Evolutionary conservation across 192 early-diverging fungal genomes (phyloP), one percentile per base, ranked within the genome.

Genomic region (Umbelopsis vinacea): DNA sequence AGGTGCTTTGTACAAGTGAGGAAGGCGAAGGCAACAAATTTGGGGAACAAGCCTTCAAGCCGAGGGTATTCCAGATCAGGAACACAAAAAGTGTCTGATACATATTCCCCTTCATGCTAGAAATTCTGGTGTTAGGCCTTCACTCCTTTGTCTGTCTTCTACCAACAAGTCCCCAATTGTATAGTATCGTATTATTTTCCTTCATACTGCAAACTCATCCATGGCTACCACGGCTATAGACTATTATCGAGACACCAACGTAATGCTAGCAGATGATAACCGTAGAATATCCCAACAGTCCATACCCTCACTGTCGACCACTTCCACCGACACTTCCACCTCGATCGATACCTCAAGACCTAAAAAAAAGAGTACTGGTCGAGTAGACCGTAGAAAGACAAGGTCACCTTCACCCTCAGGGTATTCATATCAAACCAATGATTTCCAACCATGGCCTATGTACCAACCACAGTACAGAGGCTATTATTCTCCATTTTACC

Each of bases 101-200:
- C 57, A 63, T 63, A 63, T 63, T 29, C 29, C 57, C 57, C 48
- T n/a, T 19, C 57, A 63, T 63, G 57, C 33, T 29, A 63, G 40
- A 43, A 43, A 11, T 43, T 43, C 40, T 43, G 40, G 40, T 43
- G 40, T 43, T 43, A 12, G 8, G 11, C 29, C 19, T n/a, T 17
- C 54, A 37, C 57, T 63, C 57, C 54, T 29, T 57, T 12, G 53
- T 22, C 53, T 22, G 10, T 24, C 53, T 22, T 54, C 23, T 53
- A 26, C 8, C 53, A 54, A 24, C 53, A 22, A 54, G 40, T 43
- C 0, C 7, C 21, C 23, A 53, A 26, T 54, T 26, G 53, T 10
- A 54, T 22, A 22, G 23, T 26, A 54, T 43, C 40, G 40, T 50
- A 5, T 21, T 21, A 50, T 50, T 12, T 4, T 4, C 48, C 7